phyloP scores from a whole-genome alignment of 2,329 filamentous ascomycete species.

The Gaeumannomyces sp. region DNA sequence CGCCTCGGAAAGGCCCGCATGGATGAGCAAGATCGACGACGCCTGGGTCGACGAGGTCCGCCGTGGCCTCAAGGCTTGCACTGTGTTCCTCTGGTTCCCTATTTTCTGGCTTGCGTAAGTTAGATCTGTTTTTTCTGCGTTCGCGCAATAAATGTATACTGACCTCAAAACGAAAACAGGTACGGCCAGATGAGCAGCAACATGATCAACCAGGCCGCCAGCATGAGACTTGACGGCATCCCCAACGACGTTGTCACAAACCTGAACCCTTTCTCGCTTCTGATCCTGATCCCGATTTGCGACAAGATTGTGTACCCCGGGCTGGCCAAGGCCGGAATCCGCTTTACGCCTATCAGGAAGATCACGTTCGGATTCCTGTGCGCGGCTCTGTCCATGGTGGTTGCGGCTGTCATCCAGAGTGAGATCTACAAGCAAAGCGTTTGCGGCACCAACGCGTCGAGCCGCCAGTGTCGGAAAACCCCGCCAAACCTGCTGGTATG shows the following conservation, averaged over 20 bases:
- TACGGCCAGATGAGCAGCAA: constrained; percentile 43
- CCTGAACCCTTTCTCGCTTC: constrained; percentile 65
- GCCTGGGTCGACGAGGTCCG: constrained; percentile 40
- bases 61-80: constrained; percentile 61
- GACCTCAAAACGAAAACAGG: constrained; percentile 22
- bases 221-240: constrained; percentile 61
- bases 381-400: constrained; percentile 53
- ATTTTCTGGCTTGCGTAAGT: constrained; percentile 45
- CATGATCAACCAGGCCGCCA: constrained; percentile 55
- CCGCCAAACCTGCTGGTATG: constrained; percentile 51
- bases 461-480: constrained; percentile 37
- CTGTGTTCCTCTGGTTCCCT: constrained; percentile 64
- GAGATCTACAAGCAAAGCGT: constrained; percentile 57
- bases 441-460: constrained; percentile 43
- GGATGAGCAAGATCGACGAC: constrained; percentile 50
- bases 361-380: constrained; percentile 65
- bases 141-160: constrained; percentile 19
- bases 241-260: constrained; percentile 74
- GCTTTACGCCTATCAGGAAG: constrained; percentile 69
- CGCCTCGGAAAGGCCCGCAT: constrained; percentile 49
- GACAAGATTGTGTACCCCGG: constrained; percentile 63
- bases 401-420: constrained; percentile 47
- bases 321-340: constrained; percentile 56
- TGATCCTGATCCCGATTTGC: constrained; percentile 67
- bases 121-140: neutral